Evolutionary conservation across 495 filamentous ascomycete genomes (phyloP), one percentile per base, ranked within the genome.

Genomic region (Neurospora sp.): DNA sequence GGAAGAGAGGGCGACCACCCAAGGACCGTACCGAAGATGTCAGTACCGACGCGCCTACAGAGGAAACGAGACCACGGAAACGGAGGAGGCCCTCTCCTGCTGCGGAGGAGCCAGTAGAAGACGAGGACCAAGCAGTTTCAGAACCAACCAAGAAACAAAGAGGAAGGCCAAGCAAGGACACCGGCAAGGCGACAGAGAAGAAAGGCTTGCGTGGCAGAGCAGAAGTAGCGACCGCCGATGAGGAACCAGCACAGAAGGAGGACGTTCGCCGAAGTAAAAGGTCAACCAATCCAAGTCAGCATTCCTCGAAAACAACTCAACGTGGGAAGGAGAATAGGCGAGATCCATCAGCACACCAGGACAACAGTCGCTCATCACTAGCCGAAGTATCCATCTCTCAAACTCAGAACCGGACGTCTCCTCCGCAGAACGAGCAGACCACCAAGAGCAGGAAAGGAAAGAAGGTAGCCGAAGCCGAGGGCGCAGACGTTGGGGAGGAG

Each of bases 301-400:
- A 20, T 8, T 69, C 72, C 27, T 35, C 69, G 40, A 42, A 48
- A 53, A 41, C 65, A 2, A 61, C 22, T 42, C 74, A 31, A 45
- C 41, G n/a, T 41, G 17, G 59, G 45, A 9, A 72, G 71, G 70
- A 27, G 22, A n/a, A 31, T 17, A 61, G 68, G n/a, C 27, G 59
- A 8, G 70, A 40, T 7, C 59, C 27, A 8, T 39, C 70, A 3
- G 31, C 65, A 40, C 72, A 74, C n/a, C 41, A 20, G 31, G 72
- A 74, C n/a, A 75, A 71, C 14, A 70, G 71, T n/a, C 75, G 78
- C 6, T 70, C 72, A 3, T 74, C 76, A 2, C 53, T 82, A 0
- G 71, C 72, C 31, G 79, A 82, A 41, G 65, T 78, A 0, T 68
- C 79, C 8, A 65, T 76, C 22, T 76, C 77, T 4, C 70, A 74